Percentiles rank a stretch among this genome's conserved stretches.
These are phyloP conservation scores for Fagopyrum tataricum DNA, from an alignment of 148 eudicot species.

Conservation along the genomic window DNA sequence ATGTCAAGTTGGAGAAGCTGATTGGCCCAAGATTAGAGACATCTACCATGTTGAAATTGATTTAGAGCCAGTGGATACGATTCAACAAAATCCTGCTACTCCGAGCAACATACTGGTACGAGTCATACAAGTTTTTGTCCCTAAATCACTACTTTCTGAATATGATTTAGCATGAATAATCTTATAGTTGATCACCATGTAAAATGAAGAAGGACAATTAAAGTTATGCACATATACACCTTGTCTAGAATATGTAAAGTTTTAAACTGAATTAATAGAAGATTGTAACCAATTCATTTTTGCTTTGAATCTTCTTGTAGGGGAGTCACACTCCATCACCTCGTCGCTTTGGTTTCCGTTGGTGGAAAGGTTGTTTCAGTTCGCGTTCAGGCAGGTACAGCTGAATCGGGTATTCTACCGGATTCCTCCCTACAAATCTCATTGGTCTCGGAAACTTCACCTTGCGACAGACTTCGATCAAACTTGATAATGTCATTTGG, in stretches of 20 bases:
- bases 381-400: too few species aligned
- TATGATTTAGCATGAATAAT: too few species aligned
- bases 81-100: background rate
- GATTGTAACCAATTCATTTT: background rate
- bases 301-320: background rate
- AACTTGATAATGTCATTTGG: too few species aligned
- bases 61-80: background rate
- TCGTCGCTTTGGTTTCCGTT: background rate
- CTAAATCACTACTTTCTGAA: background rate
- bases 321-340: background rate
- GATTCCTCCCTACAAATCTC: too few species aligned
- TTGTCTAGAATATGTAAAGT: too few species aligned
- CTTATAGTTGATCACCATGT: too few species aligned
- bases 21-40: background rate
- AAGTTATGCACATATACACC: too few species aligned
- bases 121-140: background rate
- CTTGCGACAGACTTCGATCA: too few species aligned
- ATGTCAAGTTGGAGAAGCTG: background rate
- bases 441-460: too few species aligned
- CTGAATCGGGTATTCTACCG: too few species aligned
- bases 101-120: background rate
- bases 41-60: background rate
- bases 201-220: too few species aligned
- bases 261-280: background rate
- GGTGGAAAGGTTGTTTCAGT: background rate